Percentiles rank a stretch among this genome's conserved stretches.
Evolutionary conservation across 164 flowering plant genomes (phyloP).

Genomic region (Piper longum): DNA sequence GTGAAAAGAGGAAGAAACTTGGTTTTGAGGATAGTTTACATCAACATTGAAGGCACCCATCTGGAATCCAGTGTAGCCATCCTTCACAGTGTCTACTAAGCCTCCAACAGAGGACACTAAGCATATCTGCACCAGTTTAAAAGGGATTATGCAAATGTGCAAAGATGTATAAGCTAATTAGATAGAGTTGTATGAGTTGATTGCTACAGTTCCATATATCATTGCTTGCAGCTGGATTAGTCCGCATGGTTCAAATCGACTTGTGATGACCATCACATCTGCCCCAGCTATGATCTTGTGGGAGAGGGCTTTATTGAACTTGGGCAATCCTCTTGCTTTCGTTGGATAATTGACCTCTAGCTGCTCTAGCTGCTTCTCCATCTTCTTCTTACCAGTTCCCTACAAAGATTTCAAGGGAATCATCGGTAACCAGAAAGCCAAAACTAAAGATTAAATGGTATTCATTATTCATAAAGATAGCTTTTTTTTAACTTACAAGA

Average conservation of each 20-base stretch:
- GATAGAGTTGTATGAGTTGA: not conserved
- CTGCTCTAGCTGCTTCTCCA: conserved; percentile 69
- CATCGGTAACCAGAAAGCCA: not conserved
- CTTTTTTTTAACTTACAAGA: conserved; percentile 33
- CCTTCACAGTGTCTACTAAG: conserved; percentile 85
- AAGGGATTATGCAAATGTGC: not conserved
- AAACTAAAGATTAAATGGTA: not conserved
- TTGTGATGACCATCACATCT: conserved; percentile 63
- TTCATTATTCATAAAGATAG: no score
- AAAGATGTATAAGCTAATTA: no score
- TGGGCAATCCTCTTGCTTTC: conserved; percentile 70
- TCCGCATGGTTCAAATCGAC: conserved; percentile 97
- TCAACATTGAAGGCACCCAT: conserved; percentile 82
- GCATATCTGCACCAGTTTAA: conserved; percentile 14
- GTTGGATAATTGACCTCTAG: conserved; percentile 56
- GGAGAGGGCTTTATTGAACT: conserved; percentile 72
- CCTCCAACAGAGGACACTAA: conserved; percentile 90
- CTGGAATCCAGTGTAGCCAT: conserved; percentile 90
- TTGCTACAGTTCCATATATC: conserved; percentile 80
- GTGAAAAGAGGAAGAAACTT: not conserved
- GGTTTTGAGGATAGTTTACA: conserved; percentile 23
- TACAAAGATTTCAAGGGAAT: conserved; percentile 8
- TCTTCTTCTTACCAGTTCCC: conserved; percentile 84
- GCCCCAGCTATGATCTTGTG: conserved; percentile 87
- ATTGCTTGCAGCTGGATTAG: conserved; percentile 87